Conservation (phyloP, 192 early-diverging fungal species). For the Powellomyces hirtus region DNA sequence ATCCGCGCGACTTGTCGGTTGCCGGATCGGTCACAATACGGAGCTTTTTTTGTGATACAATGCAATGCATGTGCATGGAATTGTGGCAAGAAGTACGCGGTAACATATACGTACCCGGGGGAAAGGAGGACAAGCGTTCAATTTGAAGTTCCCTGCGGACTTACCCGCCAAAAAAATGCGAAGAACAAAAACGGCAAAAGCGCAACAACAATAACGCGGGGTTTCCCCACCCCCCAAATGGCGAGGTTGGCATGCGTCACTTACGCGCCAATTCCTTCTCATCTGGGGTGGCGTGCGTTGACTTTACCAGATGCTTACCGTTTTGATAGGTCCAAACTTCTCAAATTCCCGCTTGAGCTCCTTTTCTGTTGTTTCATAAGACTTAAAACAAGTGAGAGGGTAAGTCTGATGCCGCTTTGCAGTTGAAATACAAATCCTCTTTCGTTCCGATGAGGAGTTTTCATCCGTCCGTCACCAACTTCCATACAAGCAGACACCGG, state of each 20-base stretch:
- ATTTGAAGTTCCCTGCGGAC: neutral
- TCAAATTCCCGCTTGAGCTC: slow-evolving; percentile 75
- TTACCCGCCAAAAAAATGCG: slow-evolving; percentile 3
- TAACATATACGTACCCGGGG: neutral
- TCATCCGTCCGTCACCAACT: no score
- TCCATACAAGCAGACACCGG: no score
- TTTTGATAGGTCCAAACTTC: slow-evolving; percentile 74
- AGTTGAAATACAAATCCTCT: neutral
- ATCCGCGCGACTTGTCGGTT: slow-evolving; percentile 79
- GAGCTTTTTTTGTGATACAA: slow-evolving; percentile 38
- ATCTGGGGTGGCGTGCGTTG: no score
- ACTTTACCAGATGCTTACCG: slow-evolving; percentile 48
- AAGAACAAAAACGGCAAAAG: no score
- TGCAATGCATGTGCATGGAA: no score
- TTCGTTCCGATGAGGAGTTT: no score
- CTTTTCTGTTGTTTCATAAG: slow-evolving; percentile 73
- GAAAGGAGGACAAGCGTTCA: neutral
- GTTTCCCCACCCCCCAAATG: no score
- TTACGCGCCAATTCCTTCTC: no score
- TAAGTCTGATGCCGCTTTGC: neutral
- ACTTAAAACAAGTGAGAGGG: slow-evolving; percentile 42
- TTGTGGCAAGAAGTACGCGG: neutral
- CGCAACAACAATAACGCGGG: no score
- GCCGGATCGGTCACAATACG: slow-evolving; percentile 64
- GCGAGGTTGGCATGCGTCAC: no score